Percentiles rank a stretch among this genome's conserved stretches.
Conservation (phyloP, 139 green algal species). For the Tetradesmus lagerheimii region DNA sequence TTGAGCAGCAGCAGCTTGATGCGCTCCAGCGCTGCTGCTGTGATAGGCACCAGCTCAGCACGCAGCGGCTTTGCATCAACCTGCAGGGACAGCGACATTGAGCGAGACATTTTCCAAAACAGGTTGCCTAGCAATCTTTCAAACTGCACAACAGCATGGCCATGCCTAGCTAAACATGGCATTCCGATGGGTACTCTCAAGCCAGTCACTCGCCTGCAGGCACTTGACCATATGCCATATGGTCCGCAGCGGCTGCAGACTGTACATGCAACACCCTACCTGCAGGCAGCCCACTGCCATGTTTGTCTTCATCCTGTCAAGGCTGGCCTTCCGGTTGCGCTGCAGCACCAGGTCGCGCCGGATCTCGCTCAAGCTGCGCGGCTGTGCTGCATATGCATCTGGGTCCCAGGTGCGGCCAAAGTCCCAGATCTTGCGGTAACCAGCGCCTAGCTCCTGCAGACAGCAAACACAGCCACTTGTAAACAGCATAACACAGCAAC, state of each 20-base stretch:
- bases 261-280: too few relatives aligned
- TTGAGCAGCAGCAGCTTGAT: conserved; percentile 83
- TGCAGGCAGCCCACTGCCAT: conserved; percentile 72
- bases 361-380: conserved; percentile 69
- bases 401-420: conserved; percentile 75
- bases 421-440: conserved; percentile 79
- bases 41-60: conserved; percentile 71
- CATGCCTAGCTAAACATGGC: background rate
- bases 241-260: too few relatives aligned
- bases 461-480: background rate
- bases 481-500: too few relatives aligned
- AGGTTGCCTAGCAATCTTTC: background rate
- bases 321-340: conserved; percentile 78
- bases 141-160: background rate
- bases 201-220: too few relatives aligned
- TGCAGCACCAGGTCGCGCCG: conserved; percentile 79
- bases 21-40: conserved; percentile 65
- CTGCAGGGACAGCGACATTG: conserved; percentile 42
- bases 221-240: too few relatives aligned
- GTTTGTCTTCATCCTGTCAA: conserved; percentile 84
- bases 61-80: conserved; percentile 68
- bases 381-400: conserved; percentile 68
- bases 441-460: conserved; percentile 69
- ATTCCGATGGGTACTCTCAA: too few relatives aligned
- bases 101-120: conserved; percentile 15